Conservation (phyloP, 2,329 filamentous ascomycete genomes). For the Colletotrichum tropicicola region DNA sequence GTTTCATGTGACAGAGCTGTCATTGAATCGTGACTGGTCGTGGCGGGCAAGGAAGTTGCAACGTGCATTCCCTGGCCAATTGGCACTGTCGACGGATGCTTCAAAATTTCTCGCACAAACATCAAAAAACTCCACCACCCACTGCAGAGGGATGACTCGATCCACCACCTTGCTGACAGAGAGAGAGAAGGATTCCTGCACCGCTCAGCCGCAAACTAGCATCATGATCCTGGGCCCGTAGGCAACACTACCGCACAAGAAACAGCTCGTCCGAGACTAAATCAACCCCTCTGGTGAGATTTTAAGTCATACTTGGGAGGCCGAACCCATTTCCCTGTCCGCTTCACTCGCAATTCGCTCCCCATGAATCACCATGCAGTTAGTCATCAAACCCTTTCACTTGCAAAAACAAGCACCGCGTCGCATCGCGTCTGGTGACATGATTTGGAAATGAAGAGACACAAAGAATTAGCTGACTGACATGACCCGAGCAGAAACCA, state of each 20-base stretch:
- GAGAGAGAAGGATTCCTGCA: conserved; percentile 7
- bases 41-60: neutral
- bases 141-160: conserved; percentile 17
- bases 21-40: conserved; percentile 9
- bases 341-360: neutral
- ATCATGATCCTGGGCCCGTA: conserved; percentile 26
- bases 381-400: conserved; percentile 15
- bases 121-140: conserved; percentile 16
- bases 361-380: conserved; percentile 24
- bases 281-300: conserved; percentile 20
- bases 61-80: neutral
- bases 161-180: conserved; percentile 20
- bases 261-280: neutral
- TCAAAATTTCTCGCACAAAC: conserved; percentile 20
- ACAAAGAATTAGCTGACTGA: neutral
- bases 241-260: conserved; percentile 12
- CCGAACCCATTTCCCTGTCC: neutral
- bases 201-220: conserved; percentile 26
- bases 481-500: neutral
- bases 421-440: neutral
- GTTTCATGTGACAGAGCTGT: conserved; percentile 13
- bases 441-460: neutral
- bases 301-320: neutral
- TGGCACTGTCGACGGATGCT: conserved; percentile 24
- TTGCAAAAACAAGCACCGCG: neutral